Evolutionary conservation across 768 basidiomycete species (phyloP), one percentile per base, ranked within the genome.

Genomic region (Pisolithus orientalis): DNA sequence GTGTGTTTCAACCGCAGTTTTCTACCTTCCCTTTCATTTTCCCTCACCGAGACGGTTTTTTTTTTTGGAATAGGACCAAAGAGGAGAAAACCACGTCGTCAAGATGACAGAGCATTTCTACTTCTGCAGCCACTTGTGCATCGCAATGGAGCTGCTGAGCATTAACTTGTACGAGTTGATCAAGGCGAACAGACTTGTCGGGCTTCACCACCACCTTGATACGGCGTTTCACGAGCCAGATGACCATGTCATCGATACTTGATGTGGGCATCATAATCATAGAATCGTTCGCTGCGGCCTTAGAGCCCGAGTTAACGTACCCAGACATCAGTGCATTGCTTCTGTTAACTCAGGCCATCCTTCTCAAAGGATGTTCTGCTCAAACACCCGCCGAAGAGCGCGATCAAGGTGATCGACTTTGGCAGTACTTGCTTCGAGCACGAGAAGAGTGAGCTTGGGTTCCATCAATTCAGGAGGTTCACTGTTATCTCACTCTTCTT

Each of bases 101-200:
- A 92, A 91, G 69, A 98, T 98, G 92, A 94, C 87, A 1, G 95
- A 98, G 63, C 85, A 95, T 65, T 99, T 99, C 71, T 94, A 94
- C 69, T 98, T 98, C 82, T 84, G 96, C 55, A 87, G 85, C 54
- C 96, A 99, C 69, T 78, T 99, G 11, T 99, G 96, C 71, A 98
- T 99, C 58, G 95, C 94, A 8, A 98, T 93, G 81, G 96, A 98
- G 68, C 74, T 98, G 39, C 78, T 99, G 55, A 97, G 94, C 68
- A 97, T 98, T 73, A 98, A 99, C 70, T 76, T 99, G 44, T 99
- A 98, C 72, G 96, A 99, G 71, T 75, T 99, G 55, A 97, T 99
- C 76, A 99, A 99, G 71, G 95, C 95, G 13, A 98, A 99, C 68
- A 91, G 90, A 55, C 98, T 98, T 60, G 90, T 89, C 46, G n/a